Conservation (phyloP, 352 stramenopile species). For the Globisporangium echinulatum region DNA sequence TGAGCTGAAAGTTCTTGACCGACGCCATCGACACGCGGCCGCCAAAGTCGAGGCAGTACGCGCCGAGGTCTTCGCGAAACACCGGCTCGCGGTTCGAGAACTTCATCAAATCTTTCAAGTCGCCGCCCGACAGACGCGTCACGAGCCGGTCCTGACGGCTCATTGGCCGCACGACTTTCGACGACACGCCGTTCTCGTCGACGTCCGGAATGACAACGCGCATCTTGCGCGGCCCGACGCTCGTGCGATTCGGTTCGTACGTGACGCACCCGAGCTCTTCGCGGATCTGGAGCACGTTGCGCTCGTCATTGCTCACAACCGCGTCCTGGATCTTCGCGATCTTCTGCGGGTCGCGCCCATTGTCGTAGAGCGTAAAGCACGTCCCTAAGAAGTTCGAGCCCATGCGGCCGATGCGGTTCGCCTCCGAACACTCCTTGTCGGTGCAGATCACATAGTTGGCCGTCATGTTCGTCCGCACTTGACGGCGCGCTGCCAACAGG, state of each 20-base stretch:
- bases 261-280: conserved; percentile 82
- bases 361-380: conserved; percentile 85
- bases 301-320: conserved; percentile 53
- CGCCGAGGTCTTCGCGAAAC: conserved; percentile 79
- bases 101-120: conserved; percentile 82
- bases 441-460: conserved; percentile 85
- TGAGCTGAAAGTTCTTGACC: conserved; percentile 88
- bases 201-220: conserved; percentile 76
- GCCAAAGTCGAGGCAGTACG: conserved; percentile 86
- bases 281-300: conserved; percentile 84
- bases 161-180: conserved; percentile 81
- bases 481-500: conserved; percentile 59
- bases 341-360: conserved; percentile 84
- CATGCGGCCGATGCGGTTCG: conserved; percentile 78
- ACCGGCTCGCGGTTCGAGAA: conserved; percentile 84
- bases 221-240: conserved; percentile 82
- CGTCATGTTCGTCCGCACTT: conserved; percentile 87
- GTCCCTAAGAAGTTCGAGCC: conserved; percentile 85
- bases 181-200: conserved; percentile 70
- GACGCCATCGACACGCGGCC: conserved; percentile 66
- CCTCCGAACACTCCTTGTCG: conserved; percentile 71
- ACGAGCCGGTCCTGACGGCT: conserved; percentile 80
- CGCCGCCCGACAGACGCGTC: conserved; percentile 53
- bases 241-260: conserved; percentile 84
- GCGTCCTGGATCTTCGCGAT: conserved; percentile 84